Evolutionary conservation across 805 yeast genomes (phyloP).

Genomic region (Candida sakaeoensis): DNA sequence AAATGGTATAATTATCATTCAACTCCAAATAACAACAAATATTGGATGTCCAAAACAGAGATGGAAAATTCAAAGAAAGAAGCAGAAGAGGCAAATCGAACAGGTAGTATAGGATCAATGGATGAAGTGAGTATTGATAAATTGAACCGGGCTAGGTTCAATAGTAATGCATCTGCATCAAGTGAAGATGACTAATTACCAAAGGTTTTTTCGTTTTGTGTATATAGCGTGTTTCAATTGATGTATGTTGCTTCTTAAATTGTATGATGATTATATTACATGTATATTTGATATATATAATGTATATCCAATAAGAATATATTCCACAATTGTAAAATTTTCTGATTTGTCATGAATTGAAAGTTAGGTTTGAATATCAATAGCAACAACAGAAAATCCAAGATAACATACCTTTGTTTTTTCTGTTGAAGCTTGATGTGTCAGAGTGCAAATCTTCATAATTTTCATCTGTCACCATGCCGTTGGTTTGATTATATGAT

Average conservation of each 20-base stretch:
- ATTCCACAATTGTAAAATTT: not conserved
- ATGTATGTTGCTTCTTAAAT: too few species aligned
- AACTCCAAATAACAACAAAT: constrained; percentile 34
- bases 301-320: not conserved
- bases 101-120: constrained; percentile 9
- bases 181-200: constrained; percentile 2
- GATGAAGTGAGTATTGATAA: constrained; percentile 9
- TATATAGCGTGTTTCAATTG: not conserved
- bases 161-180: constrained; percentile 13
- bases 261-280: not conserved
- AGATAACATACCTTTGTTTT: constrained; percentile 11
- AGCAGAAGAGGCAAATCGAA: constrained; percentile 12
- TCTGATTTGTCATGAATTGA: constrained; percentile 2
- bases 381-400: constrained; percentile 15
- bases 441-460: constrained; percentile 39
- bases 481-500: constrained; percentile 20
- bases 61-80: constrained; percentile 2
- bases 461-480: constrained; percentile 30
- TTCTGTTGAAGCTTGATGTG: constrained; percentile 29
- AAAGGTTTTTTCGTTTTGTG: too few species aligned
- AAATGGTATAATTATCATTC: constrained; percentile 33
- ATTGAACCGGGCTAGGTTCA: constrained; percentile 14
- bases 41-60: constrained; percentile 29
- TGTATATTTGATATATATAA: not conserved
- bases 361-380: not conserved